Base-by-base conservation (phyloP, 352 stramenopile species). In the Phytophthora melonis region DNA sequence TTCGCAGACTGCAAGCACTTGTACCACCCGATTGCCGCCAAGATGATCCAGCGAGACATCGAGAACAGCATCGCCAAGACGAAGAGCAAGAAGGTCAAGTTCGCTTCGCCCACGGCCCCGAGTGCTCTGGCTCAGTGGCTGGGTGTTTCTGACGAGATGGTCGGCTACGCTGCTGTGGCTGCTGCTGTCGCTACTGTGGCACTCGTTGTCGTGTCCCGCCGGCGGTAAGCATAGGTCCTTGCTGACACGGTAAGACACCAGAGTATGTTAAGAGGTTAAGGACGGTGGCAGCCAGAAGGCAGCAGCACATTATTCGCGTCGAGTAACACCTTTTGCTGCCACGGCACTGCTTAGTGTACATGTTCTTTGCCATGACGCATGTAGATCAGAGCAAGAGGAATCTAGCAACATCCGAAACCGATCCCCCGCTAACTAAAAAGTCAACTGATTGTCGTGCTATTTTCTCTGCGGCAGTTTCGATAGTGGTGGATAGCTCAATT, bases 21-120 rank as follows among this genome's bases (percentile, higher is more conserved):
- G 34, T 93, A 93, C 68, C 86, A 93, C 63, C 84, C 86, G 64
- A 92, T 93, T 41, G 81, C 82, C 2, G 76, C 79, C 71, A 92
- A 93, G 76, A 93, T 90, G 84, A 82, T 92, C 58, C 83, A 91
- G 65, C 82, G 81, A 4, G 81, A 88, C 63, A 77, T 88, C 53
- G 77, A 80, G 43, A 78, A 74, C 41, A 80, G 74, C 58, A 77
- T 71, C n/a, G 74, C 74, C 8, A 80, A 80, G 59, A 21, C 64
- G 21, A 80, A 80, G 58, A 27, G 30, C 32, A 80, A 70, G 50
- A 80, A 80, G 50, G 70, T 77, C 0, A 80, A 77, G 27, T 80
- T 77, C 45, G 69, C 74, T 7, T 80, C 69, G 11, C 74, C 74
- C 10, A 75, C 74, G 25, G 58, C 74, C 2, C 74, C 68, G 9